These are phyloP conservation scores for Podochytrium sp. DNA, from an alignment of 192 early-diverging fungal species.

Conservation along the genomic window DNA sequence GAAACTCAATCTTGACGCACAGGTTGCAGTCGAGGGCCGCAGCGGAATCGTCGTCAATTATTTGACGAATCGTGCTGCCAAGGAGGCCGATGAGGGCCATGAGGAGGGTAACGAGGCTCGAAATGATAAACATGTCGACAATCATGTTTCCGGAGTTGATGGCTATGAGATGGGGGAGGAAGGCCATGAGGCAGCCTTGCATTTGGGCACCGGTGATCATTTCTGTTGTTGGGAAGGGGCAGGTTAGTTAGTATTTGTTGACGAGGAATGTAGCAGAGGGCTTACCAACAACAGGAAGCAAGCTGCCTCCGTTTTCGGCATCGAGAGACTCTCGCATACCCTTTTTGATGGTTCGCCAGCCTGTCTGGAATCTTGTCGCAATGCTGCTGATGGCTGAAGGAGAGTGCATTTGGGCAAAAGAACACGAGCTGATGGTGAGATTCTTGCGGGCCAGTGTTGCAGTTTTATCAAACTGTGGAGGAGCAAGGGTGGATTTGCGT, in stretches of 20 bases:
- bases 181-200: slow-evolving; percentile 33
- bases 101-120: slow-evolving; percentile 31
- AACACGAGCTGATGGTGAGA: no score
- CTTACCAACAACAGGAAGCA: slow-evolving; percentile 20
- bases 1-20: slow-evolving; percentile 38
- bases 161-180: slow-evolving; percentile 9
- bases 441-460: no score
- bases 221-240: background rate
- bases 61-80: slow-evolving; percentile 27
- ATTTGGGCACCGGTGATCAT: slow-evolving; percentile 26
- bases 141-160: slow-evolving; percentile 44
- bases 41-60: slow-evolving; percentile 25
- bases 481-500: no score
- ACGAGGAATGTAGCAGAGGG: background rate
- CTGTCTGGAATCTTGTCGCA: background rate
- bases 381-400: no score
- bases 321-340: slow-evolving; percentile 25
- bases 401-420: no score
- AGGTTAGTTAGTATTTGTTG: background rate
- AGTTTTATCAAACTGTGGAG: no score
- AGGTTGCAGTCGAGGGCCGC: slow-evolving; percentile 14
- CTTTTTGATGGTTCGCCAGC: slow-evolving; percentile 10
- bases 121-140: slow-evolving; percentile 48
- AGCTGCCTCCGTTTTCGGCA: slow-evolving; percentile 13
- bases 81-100: slow-evolving; percentile 33